Conservation (phyloP, 2,329 filamentous ascomycete species). For the Teratosphaeria nubilosa region DNA sequence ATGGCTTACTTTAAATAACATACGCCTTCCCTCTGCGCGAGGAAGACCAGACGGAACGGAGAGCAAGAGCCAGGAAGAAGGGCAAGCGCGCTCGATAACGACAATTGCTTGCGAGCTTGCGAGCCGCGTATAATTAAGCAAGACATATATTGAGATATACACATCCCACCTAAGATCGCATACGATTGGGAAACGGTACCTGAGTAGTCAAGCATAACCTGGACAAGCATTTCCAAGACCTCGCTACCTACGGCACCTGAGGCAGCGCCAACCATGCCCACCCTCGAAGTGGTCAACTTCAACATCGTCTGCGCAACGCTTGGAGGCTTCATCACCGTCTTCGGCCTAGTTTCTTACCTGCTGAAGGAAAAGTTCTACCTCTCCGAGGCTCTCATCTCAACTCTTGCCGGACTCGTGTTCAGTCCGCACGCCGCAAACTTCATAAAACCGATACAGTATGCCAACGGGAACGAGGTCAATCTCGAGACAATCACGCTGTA, state of each 20-base stretch:
- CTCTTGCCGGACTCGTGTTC: slow-evolving; percentile 68
- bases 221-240: neutral
- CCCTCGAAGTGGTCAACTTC: slow-evolving; percentile 61
- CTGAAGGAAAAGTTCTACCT: slow-evolving; percentile 85
- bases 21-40: slow-evolving; percentile 5
- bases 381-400: slow-evolving; percentile 82
- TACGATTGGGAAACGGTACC: neutral
- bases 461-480: slow-evolving; percentile 44
- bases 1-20: slow-evolving; percentile 18
- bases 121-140: neutral
- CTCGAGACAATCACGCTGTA: slow-evolving; percentile 67
- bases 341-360: slow-evolving; percentile 80
- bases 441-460: slow-evolving; percentile 65
- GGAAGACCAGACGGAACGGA: neutral
- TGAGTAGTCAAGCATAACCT: neutral
- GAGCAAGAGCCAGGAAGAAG: slow-evolving; percentile 3
- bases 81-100: slow-evolving; percentile 14
- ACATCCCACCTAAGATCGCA: neutral
- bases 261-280: slow-evolving; percentile 43
- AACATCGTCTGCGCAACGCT: slow-evolving; percentile 73
- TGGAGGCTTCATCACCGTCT: slow-evolving; percentile 82
- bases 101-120: neutral
- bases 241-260: neutral
- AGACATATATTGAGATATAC: neutral
- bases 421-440: slow-evolving; percentile 69